Conservation (phyloP, 208 protist genomes). For the Acanthamoeba divionensis region DNA sequence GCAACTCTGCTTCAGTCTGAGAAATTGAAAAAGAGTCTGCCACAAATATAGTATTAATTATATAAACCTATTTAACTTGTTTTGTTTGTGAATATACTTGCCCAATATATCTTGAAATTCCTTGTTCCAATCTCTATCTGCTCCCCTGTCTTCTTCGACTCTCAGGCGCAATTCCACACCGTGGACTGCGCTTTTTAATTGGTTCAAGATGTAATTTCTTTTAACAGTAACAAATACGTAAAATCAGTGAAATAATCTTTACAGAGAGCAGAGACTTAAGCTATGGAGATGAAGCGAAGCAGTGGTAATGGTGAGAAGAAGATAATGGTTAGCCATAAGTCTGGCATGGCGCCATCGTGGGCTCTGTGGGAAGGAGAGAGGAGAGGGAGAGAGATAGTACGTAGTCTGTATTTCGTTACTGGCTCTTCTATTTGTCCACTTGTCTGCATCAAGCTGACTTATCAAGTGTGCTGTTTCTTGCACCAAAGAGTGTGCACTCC, state of each 20-base stretch:
- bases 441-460: no score
- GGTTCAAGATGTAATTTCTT: background rate
- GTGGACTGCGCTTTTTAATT: conserved; percentile 2
- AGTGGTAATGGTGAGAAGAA: background rate
- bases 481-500: background rate
- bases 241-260: background rate
- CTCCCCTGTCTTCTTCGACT: conserved; percentile 23
- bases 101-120: conserved; percentile 56
- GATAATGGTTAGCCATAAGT: background rate
- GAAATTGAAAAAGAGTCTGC: conserved; percentile 24
- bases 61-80: no score
- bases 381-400: background rate
- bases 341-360: background rate
- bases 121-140: conserved; percentile 56
- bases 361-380: background rate
- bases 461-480: background rate
- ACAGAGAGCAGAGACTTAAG: background rate
- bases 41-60: background rate
- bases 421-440: no score
- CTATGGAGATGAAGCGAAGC: background rate
- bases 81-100: background rate
- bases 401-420: no score
- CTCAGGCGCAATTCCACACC: conserved; percentile 33
- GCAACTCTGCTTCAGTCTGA: background rate
- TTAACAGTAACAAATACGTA: background rate